Percentiles rank a stretch among this genome's conserved stretches.
These are phyloP conservation scores for Limonium bicolor DNA, from an alignment of 148 eudicot genomes.

Conservation along the genomic window DNA sequence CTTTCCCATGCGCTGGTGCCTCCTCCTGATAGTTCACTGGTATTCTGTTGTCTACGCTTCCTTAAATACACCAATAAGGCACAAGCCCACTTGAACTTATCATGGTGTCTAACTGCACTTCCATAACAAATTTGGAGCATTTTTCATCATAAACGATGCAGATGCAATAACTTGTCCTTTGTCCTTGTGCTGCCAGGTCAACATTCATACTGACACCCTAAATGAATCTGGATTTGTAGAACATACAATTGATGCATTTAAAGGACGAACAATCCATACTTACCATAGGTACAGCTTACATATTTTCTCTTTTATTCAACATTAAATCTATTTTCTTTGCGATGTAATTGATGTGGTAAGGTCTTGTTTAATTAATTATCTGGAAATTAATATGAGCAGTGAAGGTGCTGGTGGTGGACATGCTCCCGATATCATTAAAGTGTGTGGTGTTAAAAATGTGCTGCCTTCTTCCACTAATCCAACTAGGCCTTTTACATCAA, in stretches of 20 bases:
- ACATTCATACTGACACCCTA: slow-evolving; percentile 92
- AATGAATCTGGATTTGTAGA: slow-evolving; percentile 99
- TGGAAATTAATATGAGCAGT: slow-evolving; percentile 26
- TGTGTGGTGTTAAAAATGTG: slow-evolving; percentile 87
- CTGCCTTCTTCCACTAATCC: slow-evolving; percentile 94
- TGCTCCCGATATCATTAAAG: slow-evolving; percentile 97
- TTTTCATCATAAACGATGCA: no score
- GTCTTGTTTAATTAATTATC: slow-evolving; percentile 19
- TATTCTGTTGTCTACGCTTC: no score
- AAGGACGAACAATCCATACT: slow-evolving; percentile 82
- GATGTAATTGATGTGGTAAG: no score
- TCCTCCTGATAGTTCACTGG: no score
- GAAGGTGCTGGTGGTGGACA: slow-evolving; percentile 99
- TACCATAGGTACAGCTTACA: slow-evolving; percentile 99
- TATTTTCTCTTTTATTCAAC: background rate
- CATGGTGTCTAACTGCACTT: no score
- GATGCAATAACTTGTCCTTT: no score
- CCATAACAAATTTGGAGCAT: no score
- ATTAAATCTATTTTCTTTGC: no score
- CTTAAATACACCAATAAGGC: no score
- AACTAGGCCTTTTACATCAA: slow-evolving; percentile 76
- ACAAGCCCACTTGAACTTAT: no score
- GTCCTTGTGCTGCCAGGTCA: slow-evolving; percentile 57
- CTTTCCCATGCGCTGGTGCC: no score
- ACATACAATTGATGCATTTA: slow-evolving; percentile 81